Base-by-base conservation (phyloP, 345 rosid species). In the Salix viminalis region DNA sequence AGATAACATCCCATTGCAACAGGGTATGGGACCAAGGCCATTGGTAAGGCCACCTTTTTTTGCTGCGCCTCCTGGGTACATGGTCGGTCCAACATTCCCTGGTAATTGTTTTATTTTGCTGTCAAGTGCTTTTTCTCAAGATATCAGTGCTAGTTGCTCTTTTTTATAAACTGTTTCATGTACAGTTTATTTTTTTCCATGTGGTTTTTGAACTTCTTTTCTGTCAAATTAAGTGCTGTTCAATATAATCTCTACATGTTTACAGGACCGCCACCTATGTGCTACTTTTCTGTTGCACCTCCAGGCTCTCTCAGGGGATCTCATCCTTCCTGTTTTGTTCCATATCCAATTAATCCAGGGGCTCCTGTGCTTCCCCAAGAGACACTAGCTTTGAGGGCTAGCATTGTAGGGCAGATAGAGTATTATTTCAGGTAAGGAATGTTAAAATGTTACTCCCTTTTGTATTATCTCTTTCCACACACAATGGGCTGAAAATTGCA, bases 351-450 rank as follows among this genome's bases (percentile, higher is more conserved):
- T 58, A 88, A 81, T 86, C 87, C 86, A 26, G 94, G 90, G 75
- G 75, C 82, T 79, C 85, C 87, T 10, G 48, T 69, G 71, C 76
- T 71, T 4, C 81, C 93, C 70, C 89, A 88, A 21, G 98, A 87
- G 77, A 79, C 68, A 34, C 62, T 71, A 52, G 81, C 82, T 37
- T 83, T 96, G 86, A 90, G 78, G 82, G 86, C 82, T 68, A 82
- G 82, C 82, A 81, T 96, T 76, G 71, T 85, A 11, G 88, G 84
- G 79, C 99, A 96, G 77, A 87, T 96, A 73, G 97, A 96, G 78
- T 93, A 96, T 75, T 96, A 96, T 87, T 96, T 96, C 91, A 90
- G 99, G 99, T 90, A 78, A 79, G 85, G 26, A 23, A 56, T 79
- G 8, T 65, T 18, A 7, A 30, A 41, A 23, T 12, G 58, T 13